Percentiles rank a stretch among this genome's conserved stretches.
These are phyloP conservation scores for Scedosporium dehoogii DNA, from an alignment of 2,329 filamentous ascomycete genomes.

Conservation along the genomic window DNA sequence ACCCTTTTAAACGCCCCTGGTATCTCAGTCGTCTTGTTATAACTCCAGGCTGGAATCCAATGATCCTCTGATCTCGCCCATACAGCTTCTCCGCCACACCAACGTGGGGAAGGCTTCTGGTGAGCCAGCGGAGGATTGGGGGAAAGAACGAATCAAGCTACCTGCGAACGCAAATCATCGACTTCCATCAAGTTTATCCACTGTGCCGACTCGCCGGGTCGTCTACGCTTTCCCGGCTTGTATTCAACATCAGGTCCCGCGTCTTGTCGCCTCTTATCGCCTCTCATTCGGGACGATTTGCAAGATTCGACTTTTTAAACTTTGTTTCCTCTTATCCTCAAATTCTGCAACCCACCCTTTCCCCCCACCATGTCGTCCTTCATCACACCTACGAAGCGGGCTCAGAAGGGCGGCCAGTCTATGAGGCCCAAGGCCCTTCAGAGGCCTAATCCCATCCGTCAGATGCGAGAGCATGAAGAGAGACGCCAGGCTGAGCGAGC, in stretches of 20 bases:
- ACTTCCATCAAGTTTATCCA: too few species aligned
- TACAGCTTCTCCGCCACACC: background rate
- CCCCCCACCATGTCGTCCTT: slow-evolving; percentile 34
- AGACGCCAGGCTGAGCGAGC: slow-evolving; percentile 26
- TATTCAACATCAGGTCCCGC: too few species aligned
- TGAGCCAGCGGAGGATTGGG: background rate
- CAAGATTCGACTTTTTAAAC: too few species aligned
- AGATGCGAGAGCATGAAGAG: slow-evolving; percentile 41
- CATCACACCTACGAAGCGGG: slow-evolving; percentile 29
- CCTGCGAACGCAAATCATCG: background rate
- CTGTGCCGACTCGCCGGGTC: background rate
- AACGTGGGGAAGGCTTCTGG: background rate
- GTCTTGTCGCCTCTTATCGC: background rate
- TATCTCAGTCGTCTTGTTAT: background rate
- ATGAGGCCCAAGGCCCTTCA: slow-evolving; percentile 25
- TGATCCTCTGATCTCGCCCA: background rate
- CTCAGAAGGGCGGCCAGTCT: slow-evolving; percentile 18
- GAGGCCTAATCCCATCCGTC: slow-evolving; percentile 37
- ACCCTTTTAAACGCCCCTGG: background rate
- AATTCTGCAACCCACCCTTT: background rate
- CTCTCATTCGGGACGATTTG: background rate
- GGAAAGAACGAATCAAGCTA: background rate
- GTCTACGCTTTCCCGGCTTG: background rate
- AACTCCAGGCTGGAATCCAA: background rate
- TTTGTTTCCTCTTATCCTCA: background rate